Evolutionary conservation across 2,329 filamentous ascomycete species (phyloP), one percentile per base, ranked within the genome.

Genomic region (Sarocladium brachiariae): DNA sequence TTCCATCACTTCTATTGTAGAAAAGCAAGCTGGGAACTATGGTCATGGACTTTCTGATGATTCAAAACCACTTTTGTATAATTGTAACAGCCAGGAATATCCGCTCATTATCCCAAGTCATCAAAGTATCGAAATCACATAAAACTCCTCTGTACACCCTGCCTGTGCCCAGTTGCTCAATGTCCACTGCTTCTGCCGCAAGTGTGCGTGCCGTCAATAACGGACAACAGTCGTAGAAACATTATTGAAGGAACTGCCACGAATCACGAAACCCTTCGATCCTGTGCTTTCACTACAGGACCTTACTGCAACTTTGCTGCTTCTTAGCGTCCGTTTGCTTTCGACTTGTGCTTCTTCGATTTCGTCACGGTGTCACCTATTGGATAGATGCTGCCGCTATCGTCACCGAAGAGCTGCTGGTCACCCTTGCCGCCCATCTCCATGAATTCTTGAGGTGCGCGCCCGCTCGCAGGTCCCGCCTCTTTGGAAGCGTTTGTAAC

Each of bases 391-490:
- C 75, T 79, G 33, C 61, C 66, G 21, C 63, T 65, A 50, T 88
- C 84, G 47, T 88, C 73, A 9, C 78, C 80, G 63, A 84, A 96
- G 13, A 96, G 74, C 38, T 78, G 73, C 65, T 89, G 82, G 61
- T 97, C 92, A 4, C 90, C 92, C 60, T 87, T 88, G 14, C 89
- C 89, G 34, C 92, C 92, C 73, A 95, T 78, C 54, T 84, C 80
- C 65, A 89, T 84, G 58, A 96, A 97, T 59, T 93, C 89, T 4
- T 78, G 73, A 0, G 88, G 77, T 27, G 81, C 77, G 51, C 89
- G 76, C 54, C 83, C 73, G 27, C 81, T 78, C 23, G 81, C 80
- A 0, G 91, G 91, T 1, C 76, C 77, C 1, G 74, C 66, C 69
- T 96, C 88, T 54, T 76, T 77, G 55, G 59, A 55, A 14, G 60